phyloP scores from a whole-genome alignment of 768 basidiomycete species.

The Mycena galericulata region DNA sequence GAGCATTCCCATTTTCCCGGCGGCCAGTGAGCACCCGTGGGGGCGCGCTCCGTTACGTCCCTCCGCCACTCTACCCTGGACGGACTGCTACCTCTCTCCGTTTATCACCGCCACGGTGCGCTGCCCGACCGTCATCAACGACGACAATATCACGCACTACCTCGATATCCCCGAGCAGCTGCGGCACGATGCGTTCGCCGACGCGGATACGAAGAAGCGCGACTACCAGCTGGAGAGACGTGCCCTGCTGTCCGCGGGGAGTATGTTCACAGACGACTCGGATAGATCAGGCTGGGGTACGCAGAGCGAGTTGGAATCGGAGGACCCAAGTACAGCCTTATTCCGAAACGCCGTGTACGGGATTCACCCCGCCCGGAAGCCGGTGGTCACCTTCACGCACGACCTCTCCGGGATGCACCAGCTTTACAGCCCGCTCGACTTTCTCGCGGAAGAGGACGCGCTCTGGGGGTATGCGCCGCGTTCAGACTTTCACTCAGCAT shows the following conservation, averaged over 20 bases:
- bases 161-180: constrained; percentile 4
- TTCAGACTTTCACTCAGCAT: not conserved
- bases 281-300: not conserved
- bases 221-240: not conserved
- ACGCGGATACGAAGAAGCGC: not conserved
- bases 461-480: not conserved
- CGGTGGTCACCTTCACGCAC: not conserved
- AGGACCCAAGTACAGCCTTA: too few relatives aligned
- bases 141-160: not conserved
- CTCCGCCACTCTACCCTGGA: not conserved
- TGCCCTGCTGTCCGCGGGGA: not conserved
- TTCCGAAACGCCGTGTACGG: not conserved
- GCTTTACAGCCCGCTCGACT: not conserved
- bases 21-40: not conserved
- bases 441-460: not conserved
- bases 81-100: constrained; percentile 6
- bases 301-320: not conserved
- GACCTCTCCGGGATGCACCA: not conserved
- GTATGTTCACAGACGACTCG: not conserved
- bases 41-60: not conserved
- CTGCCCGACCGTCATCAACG: not conserved
- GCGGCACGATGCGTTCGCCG: not conserved
- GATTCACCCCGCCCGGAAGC: not conserved
- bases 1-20: constrained; percentile 9
- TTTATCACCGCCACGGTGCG: not conserved